Base-by-base conservation (phyloP, 2,329 filamentous ascomycete genomes). In the Aspergillus sp. region DNA sequence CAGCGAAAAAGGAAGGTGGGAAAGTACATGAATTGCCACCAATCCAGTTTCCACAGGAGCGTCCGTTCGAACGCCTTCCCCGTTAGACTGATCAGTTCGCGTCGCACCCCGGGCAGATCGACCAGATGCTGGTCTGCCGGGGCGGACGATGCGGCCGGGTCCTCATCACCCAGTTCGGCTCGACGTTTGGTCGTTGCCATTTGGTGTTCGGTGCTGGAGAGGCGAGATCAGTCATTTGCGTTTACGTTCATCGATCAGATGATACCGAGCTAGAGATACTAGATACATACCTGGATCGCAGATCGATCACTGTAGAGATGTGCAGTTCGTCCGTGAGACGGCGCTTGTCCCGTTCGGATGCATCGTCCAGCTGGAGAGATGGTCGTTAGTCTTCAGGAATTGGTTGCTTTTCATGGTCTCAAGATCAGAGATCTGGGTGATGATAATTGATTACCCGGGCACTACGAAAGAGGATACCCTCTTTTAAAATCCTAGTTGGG, bases 261-360 rank as follows among this genome's bases (percentile, higher is more conserved):
- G 16, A 14, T 42, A 47, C n/a, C 47, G 11, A 16, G 51, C 20
- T 24, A 2, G 2, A 1, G 32, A 4, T 36, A 4, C 32, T 45
- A 49, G n/a, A 12, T 7, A 60, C 74, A 60, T 81, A 91, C 86
- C 88, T 86, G 62, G 91, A 91, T 57, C 92, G 85, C 11, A 96
- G 79, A 77, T 96, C 92, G 60, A 96, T 84, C 46, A 96, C 84
- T 2, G 87, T 91, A 65, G 82, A 85, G 63, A 96, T 84, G 22
- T 84, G 81, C 65, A 88, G 82, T 32, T 86, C 81, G 7, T 86
- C 75, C 10, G 79, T 75, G 11, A 96, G 81, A 32, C 80, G 77
- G 36, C 79, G 72, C 57, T 85, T 84, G 75, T 96, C 92, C 39
- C 80, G 71, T 20, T 81, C 69, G 0, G 90, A 89, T 39, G 91